Percentiles rank a stretch among this genome's conserved stretches.
These are phyloP conservation scores for Tricholoma terreum DNA, from an alignment of 768 basidiomycete genomes.

Conservation along the genomic window DNA sequence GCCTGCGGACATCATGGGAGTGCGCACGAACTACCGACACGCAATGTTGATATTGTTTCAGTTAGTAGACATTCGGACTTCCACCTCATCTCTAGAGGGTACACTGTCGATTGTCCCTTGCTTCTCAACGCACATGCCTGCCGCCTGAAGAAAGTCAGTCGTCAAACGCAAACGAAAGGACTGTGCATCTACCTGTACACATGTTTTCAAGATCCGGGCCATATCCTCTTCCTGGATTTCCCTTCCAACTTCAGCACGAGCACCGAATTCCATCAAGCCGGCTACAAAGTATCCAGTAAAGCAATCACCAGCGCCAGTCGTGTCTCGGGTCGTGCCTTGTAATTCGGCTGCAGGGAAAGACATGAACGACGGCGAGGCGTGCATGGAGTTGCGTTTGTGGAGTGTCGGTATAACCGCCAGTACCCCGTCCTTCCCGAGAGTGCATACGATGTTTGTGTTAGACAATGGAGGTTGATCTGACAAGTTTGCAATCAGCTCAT, in stretches of 20 bases:
- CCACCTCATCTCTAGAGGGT: conserved; percentile 41
- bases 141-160: conserved; percentile 38
- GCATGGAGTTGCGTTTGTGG: conserved; percentile 14
- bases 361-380: conserved; percentile 24
- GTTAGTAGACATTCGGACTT: conserved; percentile 21
- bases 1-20: too few relatives aligned
- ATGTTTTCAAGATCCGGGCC: conserved; percentile 31
- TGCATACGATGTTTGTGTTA: conserved; percentile 51
- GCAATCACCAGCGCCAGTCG: conserved; percentile 65
- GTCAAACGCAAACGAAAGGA: not conserved
- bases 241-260: conserved; percentile 19
- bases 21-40: too few relatives aligned
- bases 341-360: conserved; percentile 48
- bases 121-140: conserved; percentile 59
- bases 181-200: conserved; percentile 36
- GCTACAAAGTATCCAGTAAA: conserved; percentile 60
- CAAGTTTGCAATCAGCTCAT: conserved; percentile 19
- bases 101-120: conserved; percentile 58
- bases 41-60: not conserved
- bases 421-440: conserved; percentile 52
- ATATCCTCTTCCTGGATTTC: conserved; percentile 32
- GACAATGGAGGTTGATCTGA: conserved; percentile 23
- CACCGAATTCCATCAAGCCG: conserved; percentile 46
- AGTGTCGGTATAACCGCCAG: conserved; percentile 37
- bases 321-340: conserved; percentile 41